A percentile compares a stretch with the other conserved stretches of the same genome.
Evolutionary conservation across 805 yeast genomes (phyloP).

Genomic region (Torulaspora maleeae): DNA sequence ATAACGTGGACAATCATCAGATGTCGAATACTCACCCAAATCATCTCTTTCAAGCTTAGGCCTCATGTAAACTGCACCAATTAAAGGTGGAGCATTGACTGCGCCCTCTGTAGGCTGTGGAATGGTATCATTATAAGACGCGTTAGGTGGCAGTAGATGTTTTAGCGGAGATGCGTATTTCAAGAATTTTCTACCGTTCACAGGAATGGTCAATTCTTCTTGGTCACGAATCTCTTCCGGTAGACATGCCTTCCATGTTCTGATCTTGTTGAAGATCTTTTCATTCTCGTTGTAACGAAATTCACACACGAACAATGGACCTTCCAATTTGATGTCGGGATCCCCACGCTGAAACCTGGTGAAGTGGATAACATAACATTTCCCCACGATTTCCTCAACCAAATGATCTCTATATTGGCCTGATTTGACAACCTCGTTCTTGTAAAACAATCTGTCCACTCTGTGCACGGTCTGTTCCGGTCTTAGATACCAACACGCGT

Average conservation of each 20-base stretch:
- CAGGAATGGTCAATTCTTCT: conserved; percentile 75
- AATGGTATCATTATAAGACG: conserved; percentile 64
- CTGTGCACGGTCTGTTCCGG: conserved; percentile 98
- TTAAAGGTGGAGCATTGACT: conserved; percentile 86
- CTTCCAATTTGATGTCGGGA: conserved; percentile 73
- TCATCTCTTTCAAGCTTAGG: conserved; percentile 77
- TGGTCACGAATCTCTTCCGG: conserved; percentile 90
- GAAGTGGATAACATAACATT: conserved; percentile 91
- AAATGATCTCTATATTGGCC: conserved; percentile 95
- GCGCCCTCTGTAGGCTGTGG: conserved; percentile 82
- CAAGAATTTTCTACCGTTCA: conserved; percentile 61
- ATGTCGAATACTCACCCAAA: conserved; percentile 65
- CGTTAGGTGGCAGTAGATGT: conserved; percentile 68
- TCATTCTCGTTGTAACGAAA: conserved; percentile 88
- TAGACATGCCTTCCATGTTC: conserved; percentile 98
- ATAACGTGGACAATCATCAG: conserved; percentile 43
- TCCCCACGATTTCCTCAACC: conserved; percentile 83
- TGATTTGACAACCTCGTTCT: conserved; percentile 92
- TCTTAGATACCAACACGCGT: conserved; percentile 96
- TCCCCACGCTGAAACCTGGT: conserved; percentile 94
- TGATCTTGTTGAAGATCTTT: conserved; percentile 84
- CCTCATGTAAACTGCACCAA: conserved; percentile 83
- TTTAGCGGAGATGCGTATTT: conserved; percentile 82
- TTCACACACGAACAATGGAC: conserved; percentile 90
- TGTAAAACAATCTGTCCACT: conserved; percentile 81